A percentile compares a stretch with the other conserved stretches of the same genome.
phyloP scores from a whole-genome alignment of 2,329 filamentous ascomycete genomes.

The Exserohilum turcica region DNA sequence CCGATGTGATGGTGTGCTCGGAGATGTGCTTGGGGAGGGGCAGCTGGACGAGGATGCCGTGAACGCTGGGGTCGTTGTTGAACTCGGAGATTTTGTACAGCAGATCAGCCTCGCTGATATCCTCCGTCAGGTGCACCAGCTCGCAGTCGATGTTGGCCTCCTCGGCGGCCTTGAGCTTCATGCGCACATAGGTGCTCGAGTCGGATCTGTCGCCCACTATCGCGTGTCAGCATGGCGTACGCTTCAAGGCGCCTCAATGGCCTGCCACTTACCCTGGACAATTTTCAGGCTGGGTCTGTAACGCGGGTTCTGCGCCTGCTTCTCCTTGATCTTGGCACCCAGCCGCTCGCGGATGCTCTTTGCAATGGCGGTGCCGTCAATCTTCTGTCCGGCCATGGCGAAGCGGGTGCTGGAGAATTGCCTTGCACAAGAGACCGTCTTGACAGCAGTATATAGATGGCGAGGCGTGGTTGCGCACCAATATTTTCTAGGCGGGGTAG shows the following conservation, averaged over 20 bases:
- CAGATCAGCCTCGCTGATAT: slow-evolving; percentile 82
- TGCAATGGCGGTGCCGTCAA: slow-evolving; percentile 95
- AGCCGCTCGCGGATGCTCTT: slow-evolving; percentile 86
- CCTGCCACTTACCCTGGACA: slow-evolving; percentile 73
- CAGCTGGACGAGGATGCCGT: slow-evolving; percentile 92
- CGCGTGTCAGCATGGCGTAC: slow-evolving; percentile 8
- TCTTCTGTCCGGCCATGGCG: slow-evolving; percentile 84
- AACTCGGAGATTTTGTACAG: slow-evolving; percentile 78
- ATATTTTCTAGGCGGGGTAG: slow-evolving; percentile 42
- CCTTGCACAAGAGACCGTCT: slow-evolving; percentile 14
- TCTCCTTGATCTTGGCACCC: slow-evolving; percentile 77
- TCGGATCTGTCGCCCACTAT: slow-evolving; percentile 90
- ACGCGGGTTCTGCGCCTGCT: slow-evolving; percentile 80
- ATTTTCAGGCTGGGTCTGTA: slow-evolving; percentile 92
- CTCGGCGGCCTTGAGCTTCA: slow-evolving; percentile 97
- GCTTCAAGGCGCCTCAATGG: slow-evolving; percentile 4
- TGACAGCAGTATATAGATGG: slow-evolving; percentile 25
- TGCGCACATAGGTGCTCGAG: slow-evolving; percentile 97
- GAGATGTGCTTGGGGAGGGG: slow-evolving; percentile 88
- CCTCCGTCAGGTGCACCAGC: slow-evolving; percentile 80
- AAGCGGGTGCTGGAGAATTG: slow-evolving; percentile 59
- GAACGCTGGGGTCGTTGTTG: slow-evolving; percentile 84
- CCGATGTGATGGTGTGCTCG: slow-evolving; percentile 87
- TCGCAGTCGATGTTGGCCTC: slow-evolving; percentile 94
- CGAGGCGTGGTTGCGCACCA: slow-evolving; percentile 25